Base-by-base conservation (phyloP, 345 rosid species). In the Ceriops tagal region DNA sequence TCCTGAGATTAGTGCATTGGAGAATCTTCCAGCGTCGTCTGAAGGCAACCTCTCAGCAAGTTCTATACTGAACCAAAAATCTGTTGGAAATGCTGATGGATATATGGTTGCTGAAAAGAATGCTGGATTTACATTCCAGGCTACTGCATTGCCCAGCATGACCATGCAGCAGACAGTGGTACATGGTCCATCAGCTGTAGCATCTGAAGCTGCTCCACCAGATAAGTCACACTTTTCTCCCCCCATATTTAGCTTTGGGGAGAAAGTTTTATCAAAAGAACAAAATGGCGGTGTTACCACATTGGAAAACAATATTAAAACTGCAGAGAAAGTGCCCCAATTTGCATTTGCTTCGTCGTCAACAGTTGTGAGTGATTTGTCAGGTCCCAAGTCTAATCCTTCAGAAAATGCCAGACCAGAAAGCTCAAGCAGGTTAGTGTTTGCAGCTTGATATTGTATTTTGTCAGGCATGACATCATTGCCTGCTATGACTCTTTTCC, bases 341-440 rank as follows among this genome's bases (percentile, higher is more conserved):
- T 46, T 71, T 49, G 19, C 65, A 21, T 58, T 65, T 26, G 27
- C 53, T 39, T 43, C 74, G 32, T 35, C 65, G 2, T 55, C 80
- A 32, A 69, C 64, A 39, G 69, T 56, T 68, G 64, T 35, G 66
- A 72, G 58, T 81, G 86, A 67, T 61, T 58, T 67, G 53, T 65
- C 78, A 21, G 65, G 65, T 66, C 24, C 55, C 21, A 82, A 71
- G 24, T 64, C 55, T 67, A 71, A 61, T 61, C 51, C 65, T 58
- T 72, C 72, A 61, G 66, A 75, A 53, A 71, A 67, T 46, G 19
- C 76, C 46, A 74, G 68, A 55, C 66, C 80, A 59, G 84, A 70
- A 52, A 83, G 63, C 55, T 65, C 77, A 67, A 70, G 69, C 81
- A 82, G 92, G 92, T 87, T 20, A 61, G 87, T 65, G 24, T 71